phyloP scores from a whole-genome alignment of 371 early-diverging fungal species.

The Zychaea mexicana region DNA sequence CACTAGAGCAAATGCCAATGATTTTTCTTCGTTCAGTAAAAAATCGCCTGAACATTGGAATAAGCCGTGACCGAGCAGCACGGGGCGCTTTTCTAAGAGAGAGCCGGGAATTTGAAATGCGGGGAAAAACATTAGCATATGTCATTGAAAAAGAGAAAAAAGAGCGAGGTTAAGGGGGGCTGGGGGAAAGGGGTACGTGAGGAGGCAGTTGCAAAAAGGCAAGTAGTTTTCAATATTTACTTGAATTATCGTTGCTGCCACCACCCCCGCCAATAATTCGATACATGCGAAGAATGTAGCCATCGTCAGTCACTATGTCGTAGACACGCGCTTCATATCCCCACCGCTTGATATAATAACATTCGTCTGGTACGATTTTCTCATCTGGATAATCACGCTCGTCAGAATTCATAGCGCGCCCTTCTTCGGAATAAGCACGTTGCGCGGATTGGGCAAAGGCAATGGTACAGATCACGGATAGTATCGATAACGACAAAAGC shows the following conservation, averaged over 20 bases:
- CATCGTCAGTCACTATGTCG: slow-evolving; percentile 46
- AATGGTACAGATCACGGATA: not conserved
- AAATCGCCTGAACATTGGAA: slow-evolving; percentile 64
- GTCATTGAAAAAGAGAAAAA: not conserved
- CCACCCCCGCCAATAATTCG: slow-evolving; percentile 27
- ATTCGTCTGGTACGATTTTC: slow-evolving; percentile 29
- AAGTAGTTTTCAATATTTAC: no score
- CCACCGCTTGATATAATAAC: slow-evolving; percentile 36
- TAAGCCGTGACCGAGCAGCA: slow-evolving; percentile 62
- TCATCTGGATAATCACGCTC: slow-evolving; percentile 19
- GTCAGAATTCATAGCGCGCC: not conserved
- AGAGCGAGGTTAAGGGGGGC: not conserved
- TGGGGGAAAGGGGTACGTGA: not conserved
- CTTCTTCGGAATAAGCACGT: not conserved
- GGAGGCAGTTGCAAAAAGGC: no score
- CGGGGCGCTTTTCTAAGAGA: slow-evolving; percentile 28
- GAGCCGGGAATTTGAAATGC: not conserved
- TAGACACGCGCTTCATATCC: slow-evolving; percentile 40
- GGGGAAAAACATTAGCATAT: not conserved
- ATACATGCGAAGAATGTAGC: slow-evolving; percentile 44
- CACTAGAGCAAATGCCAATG: slow-evolving; percentile 53
- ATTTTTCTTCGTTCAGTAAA: slow-evolving; percentile 50
- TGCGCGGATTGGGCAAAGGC: not conserved
- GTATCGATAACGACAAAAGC: not conserved
- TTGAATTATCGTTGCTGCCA: not conserved